These are phyloP conservation scores for Phylloporus sp. DNA, from an alignment of 768 basidiomycete species.

Conservation along the genomic window DNA sequence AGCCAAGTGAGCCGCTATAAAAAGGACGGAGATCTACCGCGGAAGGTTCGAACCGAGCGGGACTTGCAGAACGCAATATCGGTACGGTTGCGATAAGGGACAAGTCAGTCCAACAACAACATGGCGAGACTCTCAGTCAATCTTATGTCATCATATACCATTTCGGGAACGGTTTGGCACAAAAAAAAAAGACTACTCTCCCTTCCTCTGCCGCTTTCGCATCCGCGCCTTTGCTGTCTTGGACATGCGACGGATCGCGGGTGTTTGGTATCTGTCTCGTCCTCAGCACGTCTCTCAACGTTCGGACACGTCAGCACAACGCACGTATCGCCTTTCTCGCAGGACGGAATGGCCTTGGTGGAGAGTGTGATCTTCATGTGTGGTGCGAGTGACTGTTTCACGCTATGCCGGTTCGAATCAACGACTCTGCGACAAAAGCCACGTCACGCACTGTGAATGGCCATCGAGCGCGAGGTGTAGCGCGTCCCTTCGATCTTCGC, in stretches of 20 bases:
- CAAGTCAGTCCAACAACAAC: conserved; percentile 21
- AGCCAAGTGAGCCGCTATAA: conserved; percentile 34
- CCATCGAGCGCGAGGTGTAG: conserved; percentile 46
- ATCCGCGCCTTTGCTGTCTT: conserved; percentile 54
- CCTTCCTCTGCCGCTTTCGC: conserved; percentile 40
- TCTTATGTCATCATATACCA: conserved; percentile 23
- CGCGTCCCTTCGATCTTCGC: conserved; percentile 28
- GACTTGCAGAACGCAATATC: conserved; percentile 17
- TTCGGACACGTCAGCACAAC: background rate
- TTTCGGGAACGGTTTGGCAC: conserved; percentile 9
- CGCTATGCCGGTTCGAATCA: conserved; percentile 31
- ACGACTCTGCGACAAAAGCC: background rate
- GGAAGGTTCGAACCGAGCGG: conserved; percentile 22
- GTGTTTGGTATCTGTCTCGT: conserved; percentile 51
- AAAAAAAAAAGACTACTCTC: conserved; percentile 20
- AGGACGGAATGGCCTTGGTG: conserved; percentile 37
- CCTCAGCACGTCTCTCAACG: conserved; percentile 6
- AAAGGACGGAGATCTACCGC: conserved; percentile 35
- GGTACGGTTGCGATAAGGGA: conserved; percentile 17
- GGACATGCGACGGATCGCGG: conserved; percentile 47
- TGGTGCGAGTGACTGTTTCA: conserved; percentile 52
- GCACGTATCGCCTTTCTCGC: conserved; percentile 37
- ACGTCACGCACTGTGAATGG: conserved; percentile 49
- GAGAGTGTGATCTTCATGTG: conserved; percentile 71
- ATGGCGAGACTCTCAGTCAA: too few relatives aligned